Base-by-base conservation (phyloP, 257 asterid genomes). In the Lycium ferocissimum region DNA sequence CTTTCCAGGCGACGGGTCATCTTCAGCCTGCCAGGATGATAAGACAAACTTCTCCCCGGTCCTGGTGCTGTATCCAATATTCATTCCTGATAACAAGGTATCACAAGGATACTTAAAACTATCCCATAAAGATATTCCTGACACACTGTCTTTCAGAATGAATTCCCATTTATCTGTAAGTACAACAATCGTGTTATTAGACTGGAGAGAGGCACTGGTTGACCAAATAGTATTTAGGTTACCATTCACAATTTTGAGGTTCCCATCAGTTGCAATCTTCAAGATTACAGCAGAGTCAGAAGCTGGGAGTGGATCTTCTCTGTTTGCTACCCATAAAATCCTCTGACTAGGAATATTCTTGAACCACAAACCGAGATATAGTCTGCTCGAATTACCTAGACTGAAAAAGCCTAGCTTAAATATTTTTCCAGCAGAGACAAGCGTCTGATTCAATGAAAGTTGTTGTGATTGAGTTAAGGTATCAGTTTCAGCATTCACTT, bases 311-410 rank as follows among this genome's bases (percentile, higher is more conserved):
- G 88, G 84, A 62, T 61, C 38, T 56, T 65, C 82, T 18, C 82
- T 78, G 66, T 86, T 86, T 54, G 88, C 86, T 3, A 86, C 86
- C 86, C 88, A 86, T 12, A 83, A 40, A 20, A 75, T 14, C 62
- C 35, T 73, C 17, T 22, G 65, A 2, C 10, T 49, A 3, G 83
- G 70, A n/a, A 59, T 57, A 14, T 80, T 87, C 84, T 89, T 92
- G 93, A 88, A 93, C 95, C 97, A 92, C 72, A 94, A 89, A 40
- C 97, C 96, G 71, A 94, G 80, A 87, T 94, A 91, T 86, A 89
- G 85, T 15, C 43, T 59, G 38, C 83, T 84, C 1, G 93, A 80
- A 5, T 15, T 58, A 10, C 84, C 86, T 57, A 92, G 80, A 17
- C 56, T 10, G 89, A 94, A 92, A 91, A 94, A 92, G 11, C 98